Conservation (phyloP, 306 rosid species). For the Pterocarpus macrocarpus region DNA sequence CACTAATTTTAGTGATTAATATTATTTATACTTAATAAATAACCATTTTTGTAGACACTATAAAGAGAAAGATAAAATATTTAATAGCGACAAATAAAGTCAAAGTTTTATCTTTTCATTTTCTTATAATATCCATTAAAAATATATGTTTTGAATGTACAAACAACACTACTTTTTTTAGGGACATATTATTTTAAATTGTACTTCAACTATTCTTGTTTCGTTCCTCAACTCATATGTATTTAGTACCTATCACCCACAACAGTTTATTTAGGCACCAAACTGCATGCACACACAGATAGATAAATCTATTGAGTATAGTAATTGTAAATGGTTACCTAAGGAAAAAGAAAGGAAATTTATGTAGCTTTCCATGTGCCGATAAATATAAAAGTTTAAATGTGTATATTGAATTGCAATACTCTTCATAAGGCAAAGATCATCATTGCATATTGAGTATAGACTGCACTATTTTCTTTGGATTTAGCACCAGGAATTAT, state of each 20-base stretch:
- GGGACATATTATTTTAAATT: too few species aligned
- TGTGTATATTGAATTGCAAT: not conserved
- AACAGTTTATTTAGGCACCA: too few species aligned
- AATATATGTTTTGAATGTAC: too few species aligned
- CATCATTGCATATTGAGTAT: not conserved
- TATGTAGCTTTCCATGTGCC: not conserved
- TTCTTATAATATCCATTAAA: too few species aligned
- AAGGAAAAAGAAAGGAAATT: not conserved
- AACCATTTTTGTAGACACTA: too few species aligned
- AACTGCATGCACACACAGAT: conserved; percentile 10
- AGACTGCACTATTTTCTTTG: conserved; percentile 19
- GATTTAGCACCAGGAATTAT: conserved; percentile 37
- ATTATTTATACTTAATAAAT: too few species aligned
- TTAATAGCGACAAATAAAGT: too few species aligned
- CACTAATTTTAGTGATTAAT: too few species aligned
- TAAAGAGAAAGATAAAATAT: too few species aligned
- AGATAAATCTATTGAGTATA: not conserved
- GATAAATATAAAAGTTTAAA: not conserved
- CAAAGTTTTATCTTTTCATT: too few species aligned
- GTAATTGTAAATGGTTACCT: not conserved
- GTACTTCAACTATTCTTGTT: not conserved
- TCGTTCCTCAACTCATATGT: conserved; percentile 14
- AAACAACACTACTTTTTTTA: too few species aligned
- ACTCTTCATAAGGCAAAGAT: not conserved
- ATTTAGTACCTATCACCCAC: too few species aligned